Percentiles rank a stretch among this genome's conserved stretches.
phyloP scores from a whole-genome alignment of 164 flowering plant genomes.

The Stephania japonica region DNA sequence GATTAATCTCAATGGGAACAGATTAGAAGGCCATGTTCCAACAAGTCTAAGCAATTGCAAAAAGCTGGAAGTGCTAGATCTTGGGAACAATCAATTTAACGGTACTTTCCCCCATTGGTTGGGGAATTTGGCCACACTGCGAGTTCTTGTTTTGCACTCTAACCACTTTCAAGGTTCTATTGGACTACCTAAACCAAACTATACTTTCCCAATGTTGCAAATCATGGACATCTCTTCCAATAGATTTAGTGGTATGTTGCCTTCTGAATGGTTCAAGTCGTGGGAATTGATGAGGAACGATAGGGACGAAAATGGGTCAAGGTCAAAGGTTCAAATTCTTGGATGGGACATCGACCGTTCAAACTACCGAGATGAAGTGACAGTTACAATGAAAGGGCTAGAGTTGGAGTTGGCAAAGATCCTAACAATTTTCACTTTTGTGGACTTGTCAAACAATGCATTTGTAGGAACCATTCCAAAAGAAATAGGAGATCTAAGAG shows the following conservation, averaged over 20 bases:
- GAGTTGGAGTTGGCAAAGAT: conserved; percentile 37
- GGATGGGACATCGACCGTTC: neutral
- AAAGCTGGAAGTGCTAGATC: conserved; percentile 45
- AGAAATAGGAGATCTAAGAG: conserved; percentile 26
- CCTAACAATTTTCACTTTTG: conserved; percentile 28
- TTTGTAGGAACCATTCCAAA: conserved; percentile 47
- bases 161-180: conserved; percentile 50
- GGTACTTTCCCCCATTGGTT: conserved; percentile 49
- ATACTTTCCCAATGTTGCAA: conserved; percentile 11
- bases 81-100: conserved; percentile 47
- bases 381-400: conserved; percentile 40
- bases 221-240: conserved; percentile 19
- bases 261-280: conserved; percentile 2
- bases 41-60: conserved; percentile 42
- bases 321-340: neutral
- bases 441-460: conserved; percentile 48
- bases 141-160: conserved; percentile 50
- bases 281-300: conserved; percentile 26
- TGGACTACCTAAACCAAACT: neutral
- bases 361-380: conserved; percentile 38
- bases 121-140: conserved; percentile 28
- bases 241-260: conserved; percentile 6
- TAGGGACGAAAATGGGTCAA: conserved; percentile 1
- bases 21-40: conserved; percentile 41
- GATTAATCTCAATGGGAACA: conserved; percentile 44